Conservation (phyloP, 2,329 filamentous ascomycete species). For the Alternaria gansuensis region DNA sequence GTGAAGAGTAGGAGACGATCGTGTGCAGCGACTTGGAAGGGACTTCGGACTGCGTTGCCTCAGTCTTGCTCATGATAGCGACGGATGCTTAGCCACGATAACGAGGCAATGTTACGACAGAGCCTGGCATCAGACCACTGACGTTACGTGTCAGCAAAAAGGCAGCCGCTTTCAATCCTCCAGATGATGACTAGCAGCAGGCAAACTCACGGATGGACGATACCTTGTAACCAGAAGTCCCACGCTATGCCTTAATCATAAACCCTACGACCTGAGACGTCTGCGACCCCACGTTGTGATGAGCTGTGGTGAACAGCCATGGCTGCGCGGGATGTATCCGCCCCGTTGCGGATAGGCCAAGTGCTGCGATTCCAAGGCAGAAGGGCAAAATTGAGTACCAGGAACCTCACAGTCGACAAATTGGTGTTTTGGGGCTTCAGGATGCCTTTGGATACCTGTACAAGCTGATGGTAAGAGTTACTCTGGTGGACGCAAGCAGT, state of each 20-base stretch:
- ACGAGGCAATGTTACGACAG: neutral
- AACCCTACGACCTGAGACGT: fast-evolving
- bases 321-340: neutral
- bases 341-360: no score
- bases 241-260: no score
- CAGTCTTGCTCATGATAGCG: neutral
- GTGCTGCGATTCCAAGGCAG: neutral
- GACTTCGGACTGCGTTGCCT: neutral
- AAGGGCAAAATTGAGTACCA: neutral
- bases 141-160: neutral
- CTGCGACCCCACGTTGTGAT: neutral
- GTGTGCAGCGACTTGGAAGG: neutral
- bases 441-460: neutral
- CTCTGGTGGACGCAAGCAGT: neutral
- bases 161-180: neutral
- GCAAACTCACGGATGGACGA: neutral
- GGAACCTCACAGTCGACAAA: no score
- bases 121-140: neutral
- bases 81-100: no score
- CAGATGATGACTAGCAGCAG: neutral
- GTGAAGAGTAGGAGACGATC: neutral
- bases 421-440: no score
- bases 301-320: neutral
- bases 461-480: neutral
- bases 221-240: no score